Evolutionary conservation across 345 rosid genomes (phyloP), one percentile per base, ranked within the genome.

Genomic region (Citropsis articulata): DNA sequence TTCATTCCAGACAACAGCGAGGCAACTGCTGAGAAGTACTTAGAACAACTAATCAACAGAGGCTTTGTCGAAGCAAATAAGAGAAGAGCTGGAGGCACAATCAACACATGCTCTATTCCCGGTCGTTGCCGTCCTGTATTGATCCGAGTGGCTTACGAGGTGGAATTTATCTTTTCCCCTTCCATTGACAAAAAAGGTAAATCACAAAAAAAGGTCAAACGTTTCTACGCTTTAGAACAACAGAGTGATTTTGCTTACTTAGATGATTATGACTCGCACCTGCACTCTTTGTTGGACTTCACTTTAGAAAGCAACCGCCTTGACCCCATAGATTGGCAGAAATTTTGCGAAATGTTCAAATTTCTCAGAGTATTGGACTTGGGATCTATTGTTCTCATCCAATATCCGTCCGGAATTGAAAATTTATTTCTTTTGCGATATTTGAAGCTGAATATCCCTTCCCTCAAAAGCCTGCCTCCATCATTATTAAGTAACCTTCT

Each of bases 61-160:
- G 25, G 45, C 9, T 53, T 71, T 25, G 10, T 30, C 19, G 40
- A 71, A 4, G 27, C 21, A 3, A 48, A 5, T 24, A 69, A 48
- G 35, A 14, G 53, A 68, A 45, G 59, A 1, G 7, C 36, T 45
- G 18, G 14, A 24, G 59, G 36, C 36, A 27, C 1, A 7, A 48
- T 69, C 35, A 69, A 27, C 7, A n/a, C 35, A 42, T 69, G 59
- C 59, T 0, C 1, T 45, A 0, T 27, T 69, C 33, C 2, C 5
- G 4, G 30, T 25, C 1, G 5, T 22, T 1, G 6, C 1, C 7
- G 36, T 5, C 7, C 36, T 0, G 6, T 5, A 1, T 33, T 0
- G 7, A 4, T 33, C 0, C 1, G 0, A 33, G 0, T 33, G 36
- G 36, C 36, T 33, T 5, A 4, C 6, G 0, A 33, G 0, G 36